Base-by-base conservation (phyloP, 192 early-diverging fungal species). In the Backusella westeae region DNA sequence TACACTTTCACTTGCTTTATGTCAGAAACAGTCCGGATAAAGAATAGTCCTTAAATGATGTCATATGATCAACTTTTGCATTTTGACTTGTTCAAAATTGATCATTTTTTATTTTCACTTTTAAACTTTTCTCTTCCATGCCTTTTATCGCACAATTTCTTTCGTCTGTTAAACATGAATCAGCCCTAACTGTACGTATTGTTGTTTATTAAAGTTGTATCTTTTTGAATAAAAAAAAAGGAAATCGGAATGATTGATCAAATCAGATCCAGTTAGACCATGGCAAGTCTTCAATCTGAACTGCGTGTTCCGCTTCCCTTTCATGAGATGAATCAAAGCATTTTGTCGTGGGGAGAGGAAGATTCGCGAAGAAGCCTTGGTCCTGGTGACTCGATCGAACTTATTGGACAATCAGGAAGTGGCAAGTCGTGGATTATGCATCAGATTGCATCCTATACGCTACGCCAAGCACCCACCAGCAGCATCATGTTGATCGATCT, bases 71-170 rank as follows among this genome's bases (percentile, higher is more conserved):
- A 1, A n/a, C 6, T 32, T n/a, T 49, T 49, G 46, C 19, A 49
- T 49, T 17, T n/a, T n/a, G 19, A n/a, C 5, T n/a, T 49, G 19
- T 49, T 49, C n/a, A n/a, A 7, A 49, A 17, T 4, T 15, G 1
- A 44, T 44, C 5, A 6, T 49, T 49, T 10, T 42, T 42, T 3
- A 42, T 42, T 46, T 46, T 46, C 10, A 39, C 10, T 49, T 6
- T 49, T 4, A 6, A 49, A 49, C 46, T 49, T 21, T n/a, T 49
- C 46, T 49, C 19, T 7, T 49, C 15, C 46, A 23, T 59, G 53
- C 53, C 53, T 59, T 59, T 59, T 59, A 59, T 59, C 53, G 26
- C 53, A 59, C 53, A 59, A 23, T 59, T 59, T 63, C 23, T 63
- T 29, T 63, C 56, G 4, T 63, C 56, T 63, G 56, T 63, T 59